Base-by-base conservation (phyloP, 768 basidiomycete species). In the Chalciporus chontae region DNA sequence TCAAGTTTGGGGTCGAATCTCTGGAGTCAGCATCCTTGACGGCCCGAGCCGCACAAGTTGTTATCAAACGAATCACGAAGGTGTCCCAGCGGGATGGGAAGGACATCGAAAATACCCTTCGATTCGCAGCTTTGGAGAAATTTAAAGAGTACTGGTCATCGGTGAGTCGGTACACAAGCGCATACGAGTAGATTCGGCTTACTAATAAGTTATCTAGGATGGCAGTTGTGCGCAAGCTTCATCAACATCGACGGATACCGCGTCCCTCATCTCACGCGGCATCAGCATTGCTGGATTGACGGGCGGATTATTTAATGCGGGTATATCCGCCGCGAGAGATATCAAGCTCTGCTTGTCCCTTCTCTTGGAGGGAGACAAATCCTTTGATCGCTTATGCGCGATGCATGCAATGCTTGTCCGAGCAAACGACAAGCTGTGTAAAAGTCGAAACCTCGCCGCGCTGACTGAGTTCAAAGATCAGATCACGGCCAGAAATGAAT, bases 371-470 rank as follows among this genome's bases (percentile, higher is more conserved):
- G 64, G 58, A 21, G 50, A 54, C 10, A 54, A 54, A 26, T 23
- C 55, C 34, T 56, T 67, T 32, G 56, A 67, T 17, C 61, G 62
- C 14, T 40, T 73, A 38, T 62, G 64, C 38, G 72, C 69, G 3
- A 67, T 68, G 53, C 72, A 71, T 18, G 71, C 71, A 0, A 23
- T 72, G 23, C 32, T 72, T 27, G 41, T 59, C 21, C 66, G 66
- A 43, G 62, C 67, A 42, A 65, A 69, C 42, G 59, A 66, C 41
- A 63, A 60, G 52, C 43, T 73, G 26, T 69, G 69, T 59, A 65
- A 64, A 42, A 51, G 37, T 18, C 59, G 57, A 21, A 54, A 61
- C 45, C 47, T 58, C 34, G 36, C 45, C 8, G 32, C 49, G 21
- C 43, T 69, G 10, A 51, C 50, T 29, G 34, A 41, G 4, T 68